Conservation (phyloP, 805 yeast genomes). For the Ogataea chonburiensis region DNA sequence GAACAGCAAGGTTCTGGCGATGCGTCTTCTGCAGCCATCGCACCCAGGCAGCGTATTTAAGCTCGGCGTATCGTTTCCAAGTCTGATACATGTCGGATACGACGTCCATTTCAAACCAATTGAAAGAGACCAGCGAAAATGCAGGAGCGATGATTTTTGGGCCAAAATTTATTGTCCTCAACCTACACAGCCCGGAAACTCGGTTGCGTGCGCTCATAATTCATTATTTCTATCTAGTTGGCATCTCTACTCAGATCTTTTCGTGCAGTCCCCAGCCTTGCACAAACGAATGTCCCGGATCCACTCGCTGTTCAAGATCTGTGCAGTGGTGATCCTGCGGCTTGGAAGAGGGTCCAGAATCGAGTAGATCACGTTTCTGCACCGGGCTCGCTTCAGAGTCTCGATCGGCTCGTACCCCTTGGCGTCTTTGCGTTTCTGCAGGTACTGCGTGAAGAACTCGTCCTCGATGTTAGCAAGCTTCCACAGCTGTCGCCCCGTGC, state of each 20-base stretch:
- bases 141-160: too few species aligned
- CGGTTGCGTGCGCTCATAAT: slow-evolving; percentile 7
- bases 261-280: slow-evolving; percentile 53
- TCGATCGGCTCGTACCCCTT: slow-evolving; percentile 94
- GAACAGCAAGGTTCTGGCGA: slow-evolving; percentile 15
- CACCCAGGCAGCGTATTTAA: slow-evolving; percentile 16
- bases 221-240: slow-evolving; percentile 8
- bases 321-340: slow-evolving; percentile 84
- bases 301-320: slow-evolving; percentile 92
- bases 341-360: slow-evolving; percentile 89
- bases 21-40: slow-evolving; percentile 15
- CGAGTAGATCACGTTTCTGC: slow-evolving; percentile 90
- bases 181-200: not conserved
- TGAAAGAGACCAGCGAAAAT: too few species aligned
- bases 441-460: slow-evolving; percentile 73
- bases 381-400: slow-evolving; percentile 75
- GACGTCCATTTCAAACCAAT: slow-evolving; percentile 6
- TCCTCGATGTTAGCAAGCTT: slow-evolving; percentile 77
- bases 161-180: too few species aligned
- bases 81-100: slow-evolving; percentile 8
- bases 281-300: slow-evolving; percentile 85
- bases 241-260: slow-evolving; percentile 1
- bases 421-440: slow-evolving; percentile 74
- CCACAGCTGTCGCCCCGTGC: slow-evolving; percentile 95
- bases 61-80: slow-evolving; percentile 12